Conservation (phyloP, 1,284 basidiomycete genomes). For the Melampsora americana region DNA sequence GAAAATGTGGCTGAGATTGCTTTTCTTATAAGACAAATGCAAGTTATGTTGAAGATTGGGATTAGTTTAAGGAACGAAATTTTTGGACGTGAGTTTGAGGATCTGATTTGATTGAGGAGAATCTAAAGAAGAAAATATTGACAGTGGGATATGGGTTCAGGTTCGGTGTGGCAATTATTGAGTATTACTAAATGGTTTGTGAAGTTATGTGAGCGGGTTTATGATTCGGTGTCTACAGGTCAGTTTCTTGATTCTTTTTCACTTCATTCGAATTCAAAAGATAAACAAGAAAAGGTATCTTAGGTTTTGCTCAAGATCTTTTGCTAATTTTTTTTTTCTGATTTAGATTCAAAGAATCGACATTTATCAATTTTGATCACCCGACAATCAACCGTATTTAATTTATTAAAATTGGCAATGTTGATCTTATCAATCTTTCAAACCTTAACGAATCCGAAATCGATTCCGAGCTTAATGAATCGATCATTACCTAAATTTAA, state of each 20-base stretch:
- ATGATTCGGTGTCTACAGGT: constrained; percentile 12
- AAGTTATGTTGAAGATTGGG: constrained; percentile 1
- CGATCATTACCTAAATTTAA: neutral
- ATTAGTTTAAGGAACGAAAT: neutral
- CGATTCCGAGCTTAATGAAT: neutral
- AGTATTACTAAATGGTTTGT: constrained; percentile 19
- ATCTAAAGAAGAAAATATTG: too few relatives aligned
- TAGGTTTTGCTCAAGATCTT: too few relatives aligned
- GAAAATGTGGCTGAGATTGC: constrained; percentile 14
- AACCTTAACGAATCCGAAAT: neutral
- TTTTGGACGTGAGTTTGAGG: neutral
- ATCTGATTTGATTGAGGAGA: neutral
- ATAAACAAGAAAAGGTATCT: too few relatives aligned
- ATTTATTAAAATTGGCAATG: constrained; percentile 1
- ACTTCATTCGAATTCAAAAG: too few relatives aligned
- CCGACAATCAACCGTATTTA: neutral
- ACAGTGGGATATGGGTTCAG: neutral
- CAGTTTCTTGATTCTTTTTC: neutral
- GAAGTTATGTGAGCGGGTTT: constrained; percentile 18
- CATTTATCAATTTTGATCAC: constrained; percentile 12
- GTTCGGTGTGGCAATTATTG: constrained; percentile 31
- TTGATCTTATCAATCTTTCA: neutral
- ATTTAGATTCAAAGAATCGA: constrained; percentile 14
- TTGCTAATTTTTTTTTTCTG: too few relatives aligned
- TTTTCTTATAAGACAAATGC: constrained; percentile 1